A percentile compares a stretch with the other conserved stretches of the same genome.
Evolutionary conservation across 768 basidiomycete genomes (phyloP).

Genomic region (Baorangia bicolor): DNA sequence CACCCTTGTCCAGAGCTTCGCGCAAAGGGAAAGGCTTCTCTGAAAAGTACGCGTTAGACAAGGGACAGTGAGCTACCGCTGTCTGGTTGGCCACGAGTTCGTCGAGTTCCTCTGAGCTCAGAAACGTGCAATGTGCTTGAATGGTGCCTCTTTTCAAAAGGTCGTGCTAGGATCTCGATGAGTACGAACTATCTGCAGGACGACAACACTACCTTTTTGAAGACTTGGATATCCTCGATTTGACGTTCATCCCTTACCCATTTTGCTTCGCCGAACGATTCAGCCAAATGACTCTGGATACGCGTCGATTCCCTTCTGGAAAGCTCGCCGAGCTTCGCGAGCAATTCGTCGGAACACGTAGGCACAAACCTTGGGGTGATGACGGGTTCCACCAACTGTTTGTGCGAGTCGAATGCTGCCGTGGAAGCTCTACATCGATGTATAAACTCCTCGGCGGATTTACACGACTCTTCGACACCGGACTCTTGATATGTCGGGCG

Average conservation of each 20-base stretch:
- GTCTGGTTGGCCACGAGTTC: conserved; percentile 51
- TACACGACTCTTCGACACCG: conserved; percentile 48
- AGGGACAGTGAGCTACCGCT: conserved; percentile 81
- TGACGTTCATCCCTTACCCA: conserved; percentile 64
- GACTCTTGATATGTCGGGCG: conserved; percentile 70
- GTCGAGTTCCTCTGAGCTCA: conserved; percentile 49
- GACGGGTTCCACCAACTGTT: conserved; percentile 71
- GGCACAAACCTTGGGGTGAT: conserved; percentile 90
- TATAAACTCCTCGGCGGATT: conserved; percentile 57
- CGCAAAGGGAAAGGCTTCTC: conserved; percentile 64
- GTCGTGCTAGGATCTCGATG: conserved; percentile 41
- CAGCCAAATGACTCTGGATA: conserved; percentile 83
- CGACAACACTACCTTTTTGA: conserved; percentile 51
- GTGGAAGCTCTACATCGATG: conserved; percentile 44
- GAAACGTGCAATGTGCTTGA: conserved; percentile 90
- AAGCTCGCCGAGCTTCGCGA: conserved; percentile 60
- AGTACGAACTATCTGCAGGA: neutral
- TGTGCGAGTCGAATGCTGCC: conserved; percentile 40
- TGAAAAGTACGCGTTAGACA: conserved; percentile 89
- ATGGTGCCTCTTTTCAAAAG: conserved; percentile 66
- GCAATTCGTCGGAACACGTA: conserved; percentile 74
- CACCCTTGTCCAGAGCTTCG: conserved; percentile 62
- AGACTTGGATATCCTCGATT: conserved; percentile 71
- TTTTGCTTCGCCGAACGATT: conserved; percentile 72
- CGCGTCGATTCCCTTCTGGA: conserved; percentile 45